Base-by-base conservation (phyloP, 2,329 filamentous ascomycete species). In the Xylaria multiplex region DNA sequence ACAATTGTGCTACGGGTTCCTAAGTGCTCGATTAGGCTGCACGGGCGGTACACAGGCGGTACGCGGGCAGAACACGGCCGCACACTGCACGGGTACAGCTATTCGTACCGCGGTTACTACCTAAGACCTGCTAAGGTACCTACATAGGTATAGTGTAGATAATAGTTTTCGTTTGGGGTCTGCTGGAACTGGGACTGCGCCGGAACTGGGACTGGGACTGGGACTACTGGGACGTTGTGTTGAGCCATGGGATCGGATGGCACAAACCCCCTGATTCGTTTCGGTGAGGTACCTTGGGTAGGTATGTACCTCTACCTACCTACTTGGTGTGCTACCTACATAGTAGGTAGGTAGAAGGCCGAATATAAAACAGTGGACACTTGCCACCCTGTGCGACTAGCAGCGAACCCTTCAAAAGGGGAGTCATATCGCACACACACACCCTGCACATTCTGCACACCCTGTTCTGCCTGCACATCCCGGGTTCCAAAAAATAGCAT, bases 281-380 rank as follows among this genome's bases (percentile, higher is more conserved):
- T 65, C 70, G 70, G 70, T 68, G 9, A 54, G 32, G 52, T 32
- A 56, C 40, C 50, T 48, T 9, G 3, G 22, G 40, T 35, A 58
- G 32, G 14, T 50, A 40, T 19, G 19, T 19, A 19, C 19, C 19
- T 9, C 43, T 48, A 48, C 32, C 5, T 37, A 37, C 35, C 35
- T 37, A 37, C 11, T 37, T 8, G 35, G 6, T 2, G 6, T 27
- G 5, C 27, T 27, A 5, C 5, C 3, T 27, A 27, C 27, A 5
- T 5, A 27, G 5, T 27, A 27, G 27, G 27, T 27, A 27, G 2
- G 27, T 27, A 27, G 27, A 27, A 27, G 43, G 2, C 16, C 9
- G 70, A 69, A 73, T 75, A 75, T 75, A 75, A 73, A 74, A 71
- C 64, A 73, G 70, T 73, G 73, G 65, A 42, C 70, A 68, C 71